Evolutionary conservation across 176 grass and related monocot species (phyloP).

Genomic region (Hsuehochloa calcarea): DNA sequence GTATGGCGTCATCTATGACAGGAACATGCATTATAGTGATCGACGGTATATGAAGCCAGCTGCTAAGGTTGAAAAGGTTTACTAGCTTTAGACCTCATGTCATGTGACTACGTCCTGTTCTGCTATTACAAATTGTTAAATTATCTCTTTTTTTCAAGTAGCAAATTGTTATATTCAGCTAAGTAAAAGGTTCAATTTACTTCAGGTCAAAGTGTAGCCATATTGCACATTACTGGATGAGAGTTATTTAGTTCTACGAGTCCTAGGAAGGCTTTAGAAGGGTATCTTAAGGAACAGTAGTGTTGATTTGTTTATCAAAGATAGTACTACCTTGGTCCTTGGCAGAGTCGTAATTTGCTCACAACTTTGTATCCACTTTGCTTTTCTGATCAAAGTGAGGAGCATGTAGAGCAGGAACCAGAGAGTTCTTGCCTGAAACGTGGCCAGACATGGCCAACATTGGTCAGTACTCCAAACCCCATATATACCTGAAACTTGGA

Average conservation of each 20-base stretch:
- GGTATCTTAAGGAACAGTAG: not conserved
- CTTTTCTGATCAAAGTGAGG: not conserved
- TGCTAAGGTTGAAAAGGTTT: constrained; percentile 10
- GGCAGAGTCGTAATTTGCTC: not conserved
- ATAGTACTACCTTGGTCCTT: not conserved
- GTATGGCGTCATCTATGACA: constrained; percentile 13
- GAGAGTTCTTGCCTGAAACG: not conserved
- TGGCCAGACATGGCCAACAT: not conserved
- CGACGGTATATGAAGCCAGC: not conserved
- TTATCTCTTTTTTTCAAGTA: not conserved
- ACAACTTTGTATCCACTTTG: not conserved
- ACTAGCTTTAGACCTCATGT: not conserved
- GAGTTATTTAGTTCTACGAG: not conserved
- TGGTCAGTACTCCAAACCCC: not conserved
- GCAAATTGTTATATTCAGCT: not conserved
- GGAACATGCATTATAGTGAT: constrained; percentile 16
- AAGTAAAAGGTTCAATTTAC: not conserved
- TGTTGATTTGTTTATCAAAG: not conserved
- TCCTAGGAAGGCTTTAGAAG: not conserved
- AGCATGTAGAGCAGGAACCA: not conserved
- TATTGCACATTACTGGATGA: not conserved
- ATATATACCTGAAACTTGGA: not conserved
- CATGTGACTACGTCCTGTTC: not conserved
- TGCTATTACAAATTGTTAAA: not conserved
- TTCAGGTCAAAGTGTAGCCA: not conserved